Evolutionary conservation across 2,329 filamentous ascomycete species (phyloP), one percentile per base, ranked within the genome.

Genomic region (Leptographium radiaticola): DNA sequence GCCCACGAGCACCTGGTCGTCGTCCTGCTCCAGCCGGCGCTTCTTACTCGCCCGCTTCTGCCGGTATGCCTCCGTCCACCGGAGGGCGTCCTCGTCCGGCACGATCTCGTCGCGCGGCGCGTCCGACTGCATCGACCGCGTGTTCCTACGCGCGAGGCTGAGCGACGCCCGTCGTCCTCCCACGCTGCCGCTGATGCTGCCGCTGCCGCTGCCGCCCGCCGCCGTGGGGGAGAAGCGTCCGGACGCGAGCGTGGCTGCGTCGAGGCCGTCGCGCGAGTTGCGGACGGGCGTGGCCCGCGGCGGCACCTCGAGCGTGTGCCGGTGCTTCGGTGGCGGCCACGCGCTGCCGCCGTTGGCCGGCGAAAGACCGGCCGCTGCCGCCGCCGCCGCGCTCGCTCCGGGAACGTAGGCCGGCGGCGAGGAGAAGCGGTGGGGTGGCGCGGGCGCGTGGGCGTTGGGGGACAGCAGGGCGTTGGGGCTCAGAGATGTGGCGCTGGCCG

Each of bases 1-100:
- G 56, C 93, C 93, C 18, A 98, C 90, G 36, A 97, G 79, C 11
- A 98, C 91, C 58, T 90, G 82, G 63, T 97, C 91, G 57, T 97
- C 93, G 61, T 96, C 85, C 58, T 84, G 86, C 58, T 96, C 90
- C 64, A 83, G 86, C 61, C 84, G 79, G 68, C 82, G 86, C 66
- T 87, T 80, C 73, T 90, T 93, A 67, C 86, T 94, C 9, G 90
- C 90, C 58, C 91, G 77, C 71, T 94, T 95, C 65, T 95, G 88
- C 62, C 88, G 84, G 63, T 95, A 90, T 40, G 87, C 87, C 68
- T 98, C 93, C 34, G 93, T 87, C 88, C 89, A 97, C 54, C 89
- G 80, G 55, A 87, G 77, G 40, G 91, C 89, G 64, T 97, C 91
- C 62, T 96, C 91, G 64, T 97, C 91, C 18, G 85, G 87, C 2